Evolutionary conservation across 2,329 filamentous ascomycete genomes (phyloP).

Genomic region (Chlorencoelia australis): DNA sequence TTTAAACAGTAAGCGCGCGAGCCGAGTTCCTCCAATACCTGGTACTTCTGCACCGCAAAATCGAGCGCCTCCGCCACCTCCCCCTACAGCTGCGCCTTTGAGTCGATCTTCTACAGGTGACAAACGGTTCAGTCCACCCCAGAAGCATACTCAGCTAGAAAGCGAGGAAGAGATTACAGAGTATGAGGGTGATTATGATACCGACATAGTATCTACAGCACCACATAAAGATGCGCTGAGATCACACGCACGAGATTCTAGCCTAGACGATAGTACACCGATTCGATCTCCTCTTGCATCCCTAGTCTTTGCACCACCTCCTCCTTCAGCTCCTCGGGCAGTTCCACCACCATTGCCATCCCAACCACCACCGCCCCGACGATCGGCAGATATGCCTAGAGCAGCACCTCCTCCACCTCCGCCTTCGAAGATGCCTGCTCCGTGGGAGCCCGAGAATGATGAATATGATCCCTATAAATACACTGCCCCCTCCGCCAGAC

Average conservation of each 20-base stretch:
- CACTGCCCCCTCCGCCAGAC: conserved; percentile 26
- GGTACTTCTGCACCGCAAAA: conserved; percentile 39
- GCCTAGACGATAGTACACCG: conserved; percentile 57
- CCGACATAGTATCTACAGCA: conserved; percentile 89
- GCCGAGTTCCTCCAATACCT: conserved; percentile 50
- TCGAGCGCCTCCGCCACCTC: conserved; percentile 59
- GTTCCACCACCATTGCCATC: conserved; percentile 48
- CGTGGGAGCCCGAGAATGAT: conserved; percentile 53
- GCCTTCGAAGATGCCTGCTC: conserved; percentile 26
- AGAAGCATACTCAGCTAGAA: conserved; percentile 41
- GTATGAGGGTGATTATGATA: conserved; percentile 97
- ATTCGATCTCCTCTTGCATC: conserved; percentile 35
- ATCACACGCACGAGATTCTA: conserved; percentile 66
- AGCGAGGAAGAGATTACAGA: conserved; percentile 77
- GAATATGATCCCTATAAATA: conserved; percentile 63
- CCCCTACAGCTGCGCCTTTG: conserved; percentile 40
- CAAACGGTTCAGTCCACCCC: conserved; percentile 35
- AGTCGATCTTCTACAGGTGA: conserved; percentile 52
- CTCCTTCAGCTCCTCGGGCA: conserved; percentile 41
- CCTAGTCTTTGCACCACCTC: conserved; percentile 35
- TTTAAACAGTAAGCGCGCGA: conserved; percentile 41
- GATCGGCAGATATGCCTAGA: conserved; percentile 62
- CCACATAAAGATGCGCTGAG: conserved; percentile 90
- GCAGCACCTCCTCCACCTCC: conserved; percentile 43
- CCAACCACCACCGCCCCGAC: conserved; percentile 51